phyloP scores from a whole-genome alignment of 176 grass and related monocot genomes.

The Carex cristatella region DNA sequence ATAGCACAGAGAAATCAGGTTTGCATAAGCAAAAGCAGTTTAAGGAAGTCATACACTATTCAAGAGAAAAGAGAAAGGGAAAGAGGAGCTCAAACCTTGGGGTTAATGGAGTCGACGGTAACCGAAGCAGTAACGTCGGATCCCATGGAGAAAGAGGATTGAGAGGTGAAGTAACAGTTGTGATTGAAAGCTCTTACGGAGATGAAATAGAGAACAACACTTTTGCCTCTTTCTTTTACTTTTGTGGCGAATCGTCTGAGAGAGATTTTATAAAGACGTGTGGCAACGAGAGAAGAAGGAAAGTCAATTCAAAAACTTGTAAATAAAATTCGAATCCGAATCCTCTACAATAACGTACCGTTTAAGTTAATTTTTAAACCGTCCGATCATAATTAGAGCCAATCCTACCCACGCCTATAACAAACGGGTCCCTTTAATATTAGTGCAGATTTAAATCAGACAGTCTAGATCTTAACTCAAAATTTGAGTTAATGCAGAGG shows the following conservation, averaged over 20 bases:
- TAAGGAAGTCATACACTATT: not conserved
- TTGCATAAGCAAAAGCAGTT: not conserved
- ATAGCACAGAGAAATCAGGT: not conserved
- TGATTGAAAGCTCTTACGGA: not conserved
- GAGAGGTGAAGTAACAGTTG: not conserved
- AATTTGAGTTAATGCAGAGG: too few species aligned
- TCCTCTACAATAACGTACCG: too few species aligned
- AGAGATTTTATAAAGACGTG: not conserved
- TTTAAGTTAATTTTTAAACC: too few species aligned
- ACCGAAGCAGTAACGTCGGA: constrained; percentile 4
- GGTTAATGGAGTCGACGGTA: constrained; percentile 32
- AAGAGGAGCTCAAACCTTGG: constrained; percentile 19
- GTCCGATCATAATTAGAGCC: too few species aligned
- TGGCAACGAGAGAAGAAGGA: not conserved
- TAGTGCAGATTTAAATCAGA: too few species aligned
- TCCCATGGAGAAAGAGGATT: not conserved
- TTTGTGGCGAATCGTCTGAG: not conserved
- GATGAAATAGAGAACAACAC: not conserved
- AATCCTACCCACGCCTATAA: too few species aligned
- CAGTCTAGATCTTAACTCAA: too few species aligned
- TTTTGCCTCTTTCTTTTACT: not conserved
- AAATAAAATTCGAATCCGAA: too few species aligned
- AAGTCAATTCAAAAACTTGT: not conserved
- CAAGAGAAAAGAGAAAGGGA: not conserved
- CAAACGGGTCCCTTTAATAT: too few species aligned